Evolutionary conservation across 805 yeast species (phyloP).

Genomic region (Wickerhamomyces tratensis): DNA sequence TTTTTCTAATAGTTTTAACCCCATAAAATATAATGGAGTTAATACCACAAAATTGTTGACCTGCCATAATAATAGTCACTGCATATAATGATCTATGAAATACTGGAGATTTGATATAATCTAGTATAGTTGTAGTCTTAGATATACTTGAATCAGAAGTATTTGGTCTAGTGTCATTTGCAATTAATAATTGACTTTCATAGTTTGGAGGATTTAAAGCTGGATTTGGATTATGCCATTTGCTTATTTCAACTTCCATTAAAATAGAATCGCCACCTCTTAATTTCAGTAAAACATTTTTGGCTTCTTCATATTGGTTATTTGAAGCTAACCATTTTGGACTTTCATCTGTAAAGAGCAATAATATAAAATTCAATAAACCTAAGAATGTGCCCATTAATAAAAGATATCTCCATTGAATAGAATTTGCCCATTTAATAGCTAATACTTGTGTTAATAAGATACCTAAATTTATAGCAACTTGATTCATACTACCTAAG

Average conservation of each 20-base stretch:
- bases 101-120: constrained; percentile 40
- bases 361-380: constrained; percentile 31
- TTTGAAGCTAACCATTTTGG: constrained; percentile 71
- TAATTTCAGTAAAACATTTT: constrained; percentile 22
- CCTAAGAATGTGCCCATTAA: constrained; percentile 53
- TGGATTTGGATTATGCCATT: neutral
- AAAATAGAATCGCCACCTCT: constrained; percentile 20
- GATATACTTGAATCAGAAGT: neutral
- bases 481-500: constrained; percentile 86
- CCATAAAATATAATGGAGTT: constrained; percentile 92
- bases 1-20: constrained; percentile 64
- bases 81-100: constrained; percentile 52
- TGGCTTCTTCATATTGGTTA: constrained; percentile 35
- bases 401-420: constrained; percentile 67
- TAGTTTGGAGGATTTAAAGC: too few relatives aligned
- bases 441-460: constrained; percentile 72
- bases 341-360: constrained; percentile 51
- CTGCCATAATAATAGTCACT: constrained; percentile 62
- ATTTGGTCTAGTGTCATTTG: neutral
- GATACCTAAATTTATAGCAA: constrained; percentile 79
- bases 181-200: constrained; percentile 1
- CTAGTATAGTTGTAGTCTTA: constrained; percentile 18
- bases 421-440: constrained; percentile 50
- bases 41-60: constrained; percentile 91
- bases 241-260: constrained; percentile 10